Percentiles rank a stretch among this genome's conserved stretches.
These are phyloP conservation scores for Aspergillus sp. DNA, from an alignment of 2,329 filamentous ascomycete genomes.

Conservation along the genomic window DNA sequence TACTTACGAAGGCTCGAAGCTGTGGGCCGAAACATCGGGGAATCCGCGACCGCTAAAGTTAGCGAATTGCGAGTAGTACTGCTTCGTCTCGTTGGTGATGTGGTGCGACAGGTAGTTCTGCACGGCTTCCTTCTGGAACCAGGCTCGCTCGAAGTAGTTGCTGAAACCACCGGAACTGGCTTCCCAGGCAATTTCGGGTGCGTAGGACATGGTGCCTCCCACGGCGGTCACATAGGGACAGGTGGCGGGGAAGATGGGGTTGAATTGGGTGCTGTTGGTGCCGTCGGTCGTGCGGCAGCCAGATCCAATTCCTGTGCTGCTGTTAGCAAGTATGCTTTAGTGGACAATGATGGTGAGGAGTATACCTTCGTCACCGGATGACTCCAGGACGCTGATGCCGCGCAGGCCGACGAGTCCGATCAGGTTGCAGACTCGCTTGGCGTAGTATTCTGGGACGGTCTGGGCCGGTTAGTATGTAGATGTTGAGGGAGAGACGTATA, in stretches of 20 bases:
- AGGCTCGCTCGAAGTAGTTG: conserved; percentile 52
- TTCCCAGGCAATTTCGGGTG: conserved; percentile 52
- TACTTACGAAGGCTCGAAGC: conserved; percentile 45
- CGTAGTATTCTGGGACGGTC: conserved; percentile 62
- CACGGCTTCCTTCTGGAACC: conserved; percentile 51
- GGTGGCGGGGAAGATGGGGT: conserved; percentile 64
- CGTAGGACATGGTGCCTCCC: conserved; percentile 58
- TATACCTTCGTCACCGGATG: conserved; percentile 55
- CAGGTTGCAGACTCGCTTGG: conserved; percentile 62
- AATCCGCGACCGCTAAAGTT: conserved; percentile 53
- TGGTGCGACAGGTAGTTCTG: conserved; percentile 43
- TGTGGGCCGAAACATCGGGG: conserved; percentile 63
- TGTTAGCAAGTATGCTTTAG: not conserved
- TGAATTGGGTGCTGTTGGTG: conserved; percentile 55
- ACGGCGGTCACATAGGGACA: conserved; percentile 70
- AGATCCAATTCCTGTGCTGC: conserved; percentile 53
- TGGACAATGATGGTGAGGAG: too few relatives aligned
- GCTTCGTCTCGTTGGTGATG: conserved; percentile 36
- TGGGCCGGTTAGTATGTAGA: conserved; percentile 28
- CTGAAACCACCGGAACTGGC: conserved; percentile 53
- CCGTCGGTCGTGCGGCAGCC: conserved; percentile 50
- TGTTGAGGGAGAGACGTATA: rapidly evolving
- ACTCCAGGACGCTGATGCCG: conserved; percentile 64
- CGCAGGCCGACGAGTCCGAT: conserved; percentile 66
- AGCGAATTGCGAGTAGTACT: conserved; percentile 49